Base-by-base conservation (phyloP, 345 rosid species). In the Ricinus communis region DNA sequence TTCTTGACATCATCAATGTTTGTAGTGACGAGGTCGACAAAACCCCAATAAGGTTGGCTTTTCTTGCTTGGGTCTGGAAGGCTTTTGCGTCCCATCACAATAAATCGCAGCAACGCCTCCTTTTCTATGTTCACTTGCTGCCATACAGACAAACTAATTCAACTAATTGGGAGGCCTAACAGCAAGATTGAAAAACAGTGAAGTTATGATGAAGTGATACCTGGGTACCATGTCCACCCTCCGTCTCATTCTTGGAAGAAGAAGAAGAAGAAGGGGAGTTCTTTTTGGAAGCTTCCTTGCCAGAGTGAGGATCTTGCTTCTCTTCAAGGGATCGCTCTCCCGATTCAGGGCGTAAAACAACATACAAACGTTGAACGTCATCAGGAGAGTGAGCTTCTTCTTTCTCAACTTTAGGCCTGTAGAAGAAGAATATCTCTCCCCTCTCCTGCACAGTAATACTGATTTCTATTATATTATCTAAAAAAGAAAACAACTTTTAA, bases 361-460 rank as follows among this genome's bases (percentile, higher is more conserved):
- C 67, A 87, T 82, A 93, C 51, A 93, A 46, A 14, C 91, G 81
- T 66, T 85, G 92, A 67, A 85, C 91, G 74, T 93, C 97, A 21
- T 87, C 81, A 0, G 72, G 65, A 45, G 87, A 51, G 70, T 81
- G 93, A 25, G 84, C 92, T 75, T 83, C 87, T 71, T 90, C 81
- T 82, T 78, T 91, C 76, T 82, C 85, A 8, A 87, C 87, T 79
- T 86, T 91, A 45, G 92, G 93, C 71, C 93, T 81, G 66, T 86
- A 93, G 76, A 93, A 93, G 86, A 93, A 90, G 80, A 79, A 89
- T 80, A 89, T 90, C 46, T 90, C 91, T 64, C 90, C 96, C 63
- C 86, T 79, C 77, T 90, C 94, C 89, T 91, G 69, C 52, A 69
- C 5, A 57, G 0, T 5, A 27, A 82, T 87, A n/a, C n/a, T n/a